Evolutionary conservation across 2,329 filamentous ascomycete genomes (phyloP).

Genomic region (Coniochaeta prunicola): DNA sequence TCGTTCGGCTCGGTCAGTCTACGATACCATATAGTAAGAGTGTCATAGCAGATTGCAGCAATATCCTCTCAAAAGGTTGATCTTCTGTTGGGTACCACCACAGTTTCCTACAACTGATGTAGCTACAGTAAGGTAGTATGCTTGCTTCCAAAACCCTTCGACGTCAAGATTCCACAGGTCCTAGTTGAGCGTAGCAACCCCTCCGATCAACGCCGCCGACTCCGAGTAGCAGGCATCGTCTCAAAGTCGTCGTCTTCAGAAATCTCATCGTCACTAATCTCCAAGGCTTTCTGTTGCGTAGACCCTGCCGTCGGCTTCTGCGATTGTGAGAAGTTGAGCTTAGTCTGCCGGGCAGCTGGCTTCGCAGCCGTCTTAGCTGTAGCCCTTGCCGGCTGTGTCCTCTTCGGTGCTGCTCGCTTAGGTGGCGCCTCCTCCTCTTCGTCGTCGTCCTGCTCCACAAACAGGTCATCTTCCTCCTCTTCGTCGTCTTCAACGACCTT

Average conservation of each 20-base stretch:
- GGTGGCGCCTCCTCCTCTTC: constrained; percentile 20
- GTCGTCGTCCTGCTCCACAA: constrained; percentile 28
- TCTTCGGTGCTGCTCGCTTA: constrained; percentile 13
- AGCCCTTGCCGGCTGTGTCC: constrained; percentile 22
- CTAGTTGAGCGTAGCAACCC: background rate
- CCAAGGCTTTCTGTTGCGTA: constrained; percentile 37
- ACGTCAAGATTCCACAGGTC: background rate
- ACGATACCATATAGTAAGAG: background rate
- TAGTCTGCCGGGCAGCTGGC: constrained; percentile 33
- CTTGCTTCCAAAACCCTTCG: background rate
- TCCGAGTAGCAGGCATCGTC: constrained; percentile 33
- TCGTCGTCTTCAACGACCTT: constrained; percentile 32
- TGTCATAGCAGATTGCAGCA: background rate
- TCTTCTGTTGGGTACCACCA: background rate
- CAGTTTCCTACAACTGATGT: background rate
- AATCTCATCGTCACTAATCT: constrained; percentile 61
- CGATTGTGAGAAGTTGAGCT: constrained; percentile 40
- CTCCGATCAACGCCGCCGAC: constrained; percentile 7
- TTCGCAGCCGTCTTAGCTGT: constrained; percentile 23
- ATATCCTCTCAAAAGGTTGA: background rate
- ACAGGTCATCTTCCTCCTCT: constrained; percentile 29
- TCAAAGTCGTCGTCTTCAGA: constrained; percentile 54
- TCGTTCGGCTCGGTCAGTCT: background rate
- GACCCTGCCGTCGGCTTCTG: constrained; percentile 26
- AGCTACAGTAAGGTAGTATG: background rate